Evolutionary conservation across 768 basidiomycete genomes (phyloP).

Genomic region (Mycena filopes): DNA sequence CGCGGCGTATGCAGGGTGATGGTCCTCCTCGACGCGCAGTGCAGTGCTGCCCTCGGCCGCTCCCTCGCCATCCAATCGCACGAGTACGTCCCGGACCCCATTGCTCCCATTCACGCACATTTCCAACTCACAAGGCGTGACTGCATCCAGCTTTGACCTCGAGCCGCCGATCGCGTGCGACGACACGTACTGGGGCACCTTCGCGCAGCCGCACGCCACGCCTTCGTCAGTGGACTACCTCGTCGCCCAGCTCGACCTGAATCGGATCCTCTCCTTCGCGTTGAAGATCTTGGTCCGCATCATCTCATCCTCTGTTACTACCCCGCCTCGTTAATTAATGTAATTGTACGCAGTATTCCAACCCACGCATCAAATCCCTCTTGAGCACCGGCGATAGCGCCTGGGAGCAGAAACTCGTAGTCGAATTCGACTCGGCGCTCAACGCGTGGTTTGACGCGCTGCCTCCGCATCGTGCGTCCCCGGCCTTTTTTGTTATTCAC

Average conservation of each 20-base stretch:
- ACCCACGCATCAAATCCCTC: neutral
- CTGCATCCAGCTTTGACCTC: neutral
- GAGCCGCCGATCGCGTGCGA: neutral
- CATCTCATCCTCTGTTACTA: neutral
- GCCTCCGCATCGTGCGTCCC: conserved; percentile 10
- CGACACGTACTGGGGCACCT: neutral
- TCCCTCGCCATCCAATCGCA: neutral
- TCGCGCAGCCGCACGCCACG: neutral
- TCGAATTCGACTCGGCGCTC: neutral
- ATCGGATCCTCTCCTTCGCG: neutral
- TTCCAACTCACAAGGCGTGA: too few relatives aligned
- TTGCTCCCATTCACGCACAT: too few relatives aligned
- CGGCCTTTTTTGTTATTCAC: too few relatives aligned
- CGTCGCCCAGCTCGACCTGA: neutral
- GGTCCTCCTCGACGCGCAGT: neutral
- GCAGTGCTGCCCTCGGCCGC: neutral
- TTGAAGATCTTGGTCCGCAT: neutral
- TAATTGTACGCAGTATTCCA: too few relatives aligned
- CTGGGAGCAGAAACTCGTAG: neutral
- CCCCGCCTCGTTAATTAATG: too few relatives aligned
- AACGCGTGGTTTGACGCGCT: conserved; percentile 1
- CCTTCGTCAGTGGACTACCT: neutral
- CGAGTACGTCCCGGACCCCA: neutral
- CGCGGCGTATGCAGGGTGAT: neutral
- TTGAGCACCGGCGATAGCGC: too few relatives aligned